These are phyloP conservation scores for Camelina sativa DNA, from an alignment of 345 rosid genomes.

Conservation along the genomic window DNA sequence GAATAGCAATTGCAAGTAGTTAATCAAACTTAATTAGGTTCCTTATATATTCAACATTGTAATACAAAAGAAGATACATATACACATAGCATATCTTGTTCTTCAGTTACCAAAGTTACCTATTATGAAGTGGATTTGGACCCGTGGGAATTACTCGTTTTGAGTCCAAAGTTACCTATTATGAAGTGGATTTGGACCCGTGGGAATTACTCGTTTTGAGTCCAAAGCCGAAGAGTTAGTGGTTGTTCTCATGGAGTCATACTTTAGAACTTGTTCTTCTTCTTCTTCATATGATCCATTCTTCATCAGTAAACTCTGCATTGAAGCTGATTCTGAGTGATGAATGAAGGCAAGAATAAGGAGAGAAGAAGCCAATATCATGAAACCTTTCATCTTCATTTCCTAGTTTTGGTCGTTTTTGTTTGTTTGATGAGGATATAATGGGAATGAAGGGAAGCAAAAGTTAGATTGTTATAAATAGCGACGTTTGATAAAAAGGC, in stretches of 20 bases:
- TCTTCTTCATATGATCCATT: slow-evolving; percentile 32
- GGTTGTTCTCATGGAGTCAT: slow-evolving; percentile 8
- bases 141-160: slow-evolving; percentile 44
- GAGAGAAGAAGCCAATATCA: slow-evolving; percentile 37
- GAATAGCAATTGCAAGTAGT: neutral
- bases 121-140: slow-evolving; percentile 46
- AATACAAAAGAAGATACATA: slow-evolving; percentile 36
- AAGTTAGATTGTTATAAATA: slow-evolving; percentile 31
- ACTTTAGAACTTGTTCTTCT: slow-evolving; percentile 14
- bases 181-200: slow-evolving; percentile 47
- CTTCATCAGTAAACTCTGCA: slow-evolving; percentile 32
- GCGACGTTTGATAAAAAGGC: slow-evolving; percentile 42
- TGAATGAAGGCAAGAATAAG: slow-evolving; percentile 35
- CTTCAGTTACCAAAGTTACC: slow-evolving; percentile 29
- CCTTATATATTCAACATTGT: slow-evolving; percentile 22
- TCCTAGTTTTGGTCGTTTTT: slow-evolving; percentile 11
- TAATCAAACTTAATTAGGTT: neutral
- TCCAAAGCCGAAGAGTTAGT: slow-evolving; percentile 31
- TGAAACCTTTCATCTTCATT: slow-evolving; percentile 37
- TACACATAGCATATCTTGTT: slow-evolving; percentile 23
- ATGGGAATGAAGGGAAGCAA: slow-evolving; percentile 16
- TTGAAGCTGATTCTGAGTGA: slow-evolving; percentile 39
- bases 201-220: slow-evolving; percentile 41
- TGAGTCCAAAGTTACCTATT: slow-evolving; percentile 39
- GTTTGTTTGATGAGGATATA: slow-evolving; percentile 27